phyloP scores from a whole-genome alignment of 495 filamentous ascomycete genomes.

The Neurospora sp. region DNA sequence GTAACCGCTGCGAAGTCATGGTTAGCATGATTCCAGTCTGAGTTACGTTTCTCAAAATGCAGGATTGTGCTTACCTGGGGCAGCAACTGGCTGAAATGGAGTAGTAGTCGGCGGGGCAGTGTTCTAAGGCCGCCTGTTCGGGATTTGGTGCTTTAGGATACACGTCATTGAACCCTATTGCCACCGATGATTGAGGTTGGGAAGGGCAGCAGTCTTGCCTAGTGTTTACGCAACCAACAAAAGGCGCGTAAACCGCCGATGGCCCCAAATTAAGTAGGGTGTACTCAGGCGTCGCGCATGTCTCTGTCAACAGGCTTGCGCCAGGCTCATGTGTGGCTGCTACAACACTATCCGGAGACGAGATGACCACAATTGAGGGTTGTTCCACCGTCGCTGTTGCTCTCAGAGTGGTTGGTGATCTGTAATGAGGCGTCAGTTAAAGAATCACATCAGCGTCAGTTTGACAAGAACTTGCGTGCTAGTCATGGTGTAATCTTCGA shows the following conservation, averaged over 20 bases:
- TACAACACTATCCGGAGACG: not conserved
- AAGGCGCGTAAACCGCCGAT: conserved; percentile 9
- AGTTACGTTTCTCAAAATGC: not conserved
- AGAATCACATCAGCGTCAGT: not conserved
- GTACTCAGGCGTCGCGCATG: conserved; percentile 11
- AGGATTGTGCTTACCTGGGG: conserved; percentile 7
- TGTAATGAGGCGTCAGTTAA: not conserved
- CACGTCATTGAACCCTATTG: not conserved
- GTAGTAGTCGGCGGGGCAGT: conserved; percentile 13
- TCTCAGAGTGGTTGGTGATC: not conserved
- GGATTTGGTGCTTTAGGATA: conserved; percentile 5
- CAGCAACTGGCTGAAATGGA: conserved; percentile 13
- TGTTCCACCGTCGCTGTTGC: not conserved
- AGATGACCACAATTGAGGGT: not conserved
- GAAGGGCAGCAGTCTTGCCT: conserved; percentile 16
- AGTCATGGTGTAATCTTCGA: not conserved
- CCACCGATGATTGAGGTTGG: not conserved
- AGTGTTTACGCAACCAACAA: conserved; percentile 13
- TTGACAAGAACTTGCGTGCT: not conserved
- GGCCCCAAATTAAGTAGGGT: conserved; percentile 9
- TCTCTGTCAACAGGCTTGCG: not conserved
- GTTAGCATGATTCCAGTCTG: not conserved
- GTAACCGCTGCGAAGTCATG: conserved; percentile 6
- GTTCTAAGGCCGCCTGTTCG: conserved; percentile 1
- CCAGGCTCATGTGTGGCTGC: not conserved